Evolutionary conservation across 805 yeast genomes (phyloP).

Genomic region (Pichia eremophila): DNA sequence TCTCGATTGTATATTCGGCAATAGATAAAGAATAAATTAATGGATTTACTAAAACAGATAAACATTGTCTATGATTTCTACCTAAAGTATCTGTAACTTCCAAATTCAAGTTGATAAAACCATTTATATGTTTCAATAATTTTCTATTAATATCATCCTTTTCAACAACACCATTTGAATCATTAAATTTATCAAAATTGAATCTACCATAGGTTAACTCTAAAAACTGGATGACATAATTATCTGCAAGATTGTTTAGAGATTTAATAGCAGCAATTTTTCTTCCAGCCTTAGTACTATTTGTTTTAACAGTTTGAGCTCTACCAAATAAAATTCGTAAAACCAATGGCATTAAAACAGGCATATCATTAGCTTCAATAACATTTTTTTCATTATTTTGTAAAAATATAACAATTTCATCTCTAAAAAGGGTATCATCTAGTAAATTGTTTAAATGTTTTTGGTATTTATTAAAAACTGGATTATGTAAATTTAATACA

Average conservation of each 20-base stretch:
- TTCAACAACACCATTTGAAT: slow-evolving; percentile 8
- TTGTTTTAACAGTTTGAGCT: slow-evolving; percentile 58
- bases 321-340: slow-evolving; percentile 79
- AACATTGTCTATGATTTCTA: slow-evolving; percentile 37
- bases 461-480: slow-evolving; percentile 52
- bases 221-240: slow-evolving; percentile 51
- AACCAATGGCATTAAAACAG: slow-evolving; percentile 57
- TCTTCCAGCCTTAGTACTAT: slow-evolving; percentile 64
- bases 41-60: slow-evolving; percentile 47
- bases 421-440: slow-evolving; percentile 78
- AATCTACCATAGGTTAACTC: slow-evolving; percentile 51
- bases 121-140: slow-evolving; percentile 43
- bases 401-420: slow-evolving; percentile 65
- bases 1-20: slow-evolving; percentile 37
- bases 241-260: slow-evolving; percentile 46
- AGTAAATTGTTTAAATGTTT: slow-evolving; percentile 66
- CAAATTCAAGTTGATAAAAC: slow-evolving; percentile 52
- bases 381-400: slow-evolving; percentile 39
- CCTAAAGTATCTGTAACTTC: slow-evolving; percentile 56
- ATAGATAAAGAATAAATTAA: slow-evolving; percentile 44
- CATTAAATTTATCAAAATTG: slow-evolving; percentile 28
- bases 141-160: slow-evolving; percentile 21
- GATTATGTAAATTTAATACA: slow-evolving; percentile 53
- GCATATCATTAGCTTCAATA: slow-evolving; percentile 54
- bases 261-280: slow-evolving; percentile 61